Evolutionary conservation across 1,139 yeast species (phyloP), one percentile per base, ranked within the genome.

Genomic region (Martiniozyma asiatica): DNA sequence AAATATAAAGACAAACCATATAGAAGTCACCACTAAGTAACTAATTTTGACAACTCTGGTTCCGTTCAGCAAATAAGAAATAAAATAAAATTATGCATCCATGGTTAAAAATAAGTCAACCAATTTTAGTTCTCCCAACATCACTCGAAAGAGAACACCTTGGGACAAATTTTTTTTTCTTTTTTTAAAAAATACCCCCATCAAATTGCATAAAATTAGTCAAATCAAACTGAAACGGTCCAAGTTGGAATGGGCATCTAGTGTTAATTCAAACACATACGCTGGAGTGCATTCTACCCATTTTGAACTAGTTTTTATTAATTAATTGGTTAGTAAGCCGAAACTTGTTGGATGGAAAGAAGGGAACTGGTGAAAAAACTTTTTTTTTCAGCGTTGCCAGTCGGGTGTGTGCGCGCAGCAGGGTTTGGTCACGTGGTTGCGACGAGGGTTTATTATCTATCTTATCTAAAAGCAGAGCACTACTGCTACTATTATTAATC

Each of bases 251-350:
- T n/a, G n/a, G n/a, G n/a, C n/a, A n/a, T n/a, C 32, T 35, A 39
- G 38, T 39, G 36, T 37, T 37, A 33, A 29, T 35, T 38, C 36
- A 35, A 36, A 36, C 48, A 53, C 58, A 46, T 55, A 53, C 58
- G 42, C 64, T 63, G 55, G 69, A 61, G 69, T 68, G 73, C 67
- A 68, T 61, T 55, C 74, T 72, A 63, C 71, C 73, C 73, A 66
- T 66, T 53, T 56, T 66, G 59, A 34, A 22, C 29, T 33, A 9
- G 16, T 5, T 20, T n/a, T n/a, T n/a, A n/a, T n/a, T n/a, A n/a
- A n/a, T n/a, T n/a, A n/a, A n/a, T n/a, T n/a, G n/a, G n/a, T n/a
- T n/a, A n/a, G n/a, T n/a, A n/a, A n/a, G n/a, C n/a, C n/a, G n/a
- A n/a, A n/a, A n/a, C n/a, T n/a, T n/a, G n/a, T n/a, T n/a, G n/a